A percentile compares a stretch with the other conserved stretches of the same genome.
Conservation (phyloP, 192 early-diverging fungal genomes). For the Podila epigama region DNA sequence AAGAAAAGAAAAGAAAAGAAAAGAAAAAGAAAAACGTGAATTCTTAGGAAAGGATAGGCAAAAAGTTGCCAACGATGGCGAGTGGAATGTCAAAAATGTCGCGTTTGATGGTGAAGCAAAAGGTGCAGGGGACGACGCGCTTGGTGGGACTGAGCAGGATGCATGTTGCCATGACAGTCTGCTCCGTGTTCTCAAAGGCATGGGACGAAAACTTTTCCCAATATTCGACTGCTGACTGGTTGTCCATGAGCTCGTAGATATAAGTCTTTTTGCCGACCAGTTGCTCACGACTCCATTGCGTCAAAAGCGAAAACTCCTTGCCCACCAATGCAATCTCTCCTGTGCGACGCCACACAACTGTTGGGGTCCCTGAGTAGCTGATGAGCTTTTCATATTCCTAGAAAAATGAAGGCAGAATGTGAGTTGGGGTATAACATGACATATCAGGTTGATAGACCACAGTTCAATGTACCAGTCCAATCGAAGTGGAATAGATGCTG, state of each 20-base stretch:
- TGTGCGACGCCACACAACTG: slow-evolving; percentile 96
- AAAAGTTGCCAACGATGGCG: slow-evolving; percentile 78
- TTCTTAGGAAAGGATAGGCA: slow-evolving; percentile 37
- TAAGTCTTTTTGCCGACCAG: slow-evolving; percentile 80
- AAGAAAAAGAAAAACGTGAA: background rate
- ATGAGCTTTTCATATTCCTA: slow-evolving; percentile 97
- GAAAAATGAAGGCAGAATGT: background rate
- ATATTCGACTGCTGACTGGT: slow-evolving; percentile 90
- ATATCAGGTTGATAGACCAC: background rate
- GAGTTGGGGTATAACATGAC: background rate
- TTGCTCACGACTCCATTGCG: slow-evolving; percentile 88
- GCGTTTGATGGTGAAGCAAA: slow-evolving; percentile 96
- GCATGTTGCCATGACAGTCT: slow-evolving; percentile 89
- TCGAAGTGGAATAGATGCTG: background rate
- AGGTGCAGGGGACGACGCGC: slow-evolving; percentile 83
- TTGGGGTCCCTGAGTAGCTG: slow-evolving; percentile 93
- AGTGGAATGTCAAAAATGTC: slow-evolving; percentile 96
- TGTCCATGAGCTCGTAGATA: slow-evolving; percentile 94
- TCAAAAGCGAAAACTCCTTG: slow-evolving; percentile 95
- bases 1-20: background rate
- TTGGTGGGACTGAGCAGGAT: slow-evolving; percentile 78
- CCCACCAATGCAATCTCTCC: slow-evolving; percentile 96
- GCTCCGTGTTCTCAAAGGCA: slow-evolving; percentile 93
- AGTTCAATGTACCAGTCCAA: too few relatives aligned
- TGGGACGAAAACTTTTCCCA: slow-evolving; percentile 94